Base-by-base conservation (phyloP, 2,329 filamentous ascomycete genomes). In the Grosmannia huntii region DNA sequence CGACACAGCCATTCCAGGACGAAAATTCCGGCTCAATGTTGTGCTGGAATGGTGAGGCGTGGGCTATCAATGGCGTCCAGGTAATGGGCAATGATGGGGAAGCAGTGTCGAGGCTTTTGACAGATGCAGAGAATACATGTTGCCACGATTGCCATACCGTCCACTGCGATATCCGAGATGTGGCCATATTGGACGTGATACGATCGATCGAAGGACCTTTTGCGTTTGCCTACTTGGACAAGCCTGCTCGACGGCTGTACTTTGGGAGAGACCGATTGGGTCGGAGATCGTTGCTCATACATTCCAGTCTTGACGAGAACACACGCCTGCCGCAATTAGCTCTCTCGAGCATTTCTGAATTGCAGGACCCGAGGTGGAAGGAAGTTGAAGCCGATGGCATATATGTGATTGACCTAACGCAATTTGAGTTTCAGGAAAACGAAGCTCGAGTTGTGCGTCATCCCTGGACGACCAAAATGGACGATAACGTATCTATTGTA, bases 41-140 rank as follows among this genome's bases (percentile, higher is more conserved):
- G 2, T 96, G 92, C 77, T 99, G 94, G 94, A 99, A 99, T 67
- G 94, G 94, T 50, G 94, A 99, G 69, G 92, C 90, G 1, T 99
- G 94, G 94, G 85, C 80, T 59, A 77, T 95, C 55, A 72, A 71
- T 10, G 78, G 77, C 38, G 65, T 77, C 11, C 65, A 69, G 1
- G 75, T 96, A n/a, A 60, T 66, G 6, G 87, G 84, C 59, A 96
- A 96, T 67, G 94, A 99, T 71, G 88, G 88, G 3, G 78, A 86
- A 65, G 72, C 75, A 7, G 75, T 97, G 21, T 84, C 92, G 66
- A 67, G 76, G 38, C 66, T 80, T 44, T 75, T 96, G 53, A 66
- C 77, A 23, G 65, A 72, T 59, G 75, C 78, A 65, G 68, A 68
- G 60, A 7, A 60, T 63, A 62, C 63, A 65, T 53, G 61, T 67